Base-by-base conservation (phyloP, 1,139 yeast genomes). In the Zhuliangozyma parablackwelliae region DNA sequence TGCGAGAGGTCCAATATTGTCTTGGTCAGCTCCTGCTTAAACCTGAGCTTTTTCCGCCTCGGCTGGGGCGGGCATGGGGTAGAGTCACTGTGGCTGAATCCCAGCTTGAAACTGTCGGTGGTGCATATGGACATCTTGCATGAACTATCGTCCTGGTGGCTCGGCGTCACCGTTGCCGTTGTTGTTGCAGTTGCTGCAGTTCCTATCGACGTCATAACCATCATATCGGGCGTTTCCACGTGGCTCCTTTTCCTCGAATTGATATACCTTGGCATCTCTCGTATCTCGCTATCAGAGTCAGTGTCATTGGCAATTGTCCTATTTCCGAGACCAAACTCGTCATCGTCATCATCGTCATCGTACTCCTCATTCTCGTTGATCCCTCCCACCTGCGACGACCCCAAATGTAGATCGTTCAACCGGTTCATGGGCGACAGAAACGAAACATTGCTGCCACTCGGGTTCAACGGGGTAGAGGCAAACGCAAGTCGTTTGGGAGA, bases 361-460 rank as follows among this genome's bases (percentile, higher is more conserved):
- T 36, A 39, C 9, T 43, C 43, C 10, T 35, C 34, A 8, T 33
- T 36, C 9, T 36, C 16, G 27, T 42, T 24, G 31, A 33, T 24
- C 21, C 38, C 39, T 35, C 33, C 7, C 25, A 34, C 9, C 33
- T 38, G 7, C 30, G 36, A 7, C 25, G 33, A 26, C 42, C 45
- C 37, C 16, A 63, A 40, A 40, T 65, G 64, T 29, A 65, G 45
- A 28, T 58, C 55, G 42, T 59, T 59, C 29, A 65, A 53, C 39
- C 54, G 55, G 35, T 54, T 56, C 38, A 63, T 58, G 10, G 75
- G 75, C 1, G 74, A 68, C 21, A 61, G 42, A 38, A 69, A 67
- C 16, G 67, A 51, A 8, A 50, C 39, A 13, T 58, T 50, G 23
- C 46, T 45, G 37, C 46, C 42, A 11, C 37, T 35, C 21, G 42